Evolutionary conservation across 768 basidiomycete genomes (phyloP).

Genomic region (Suillus subalutaceus): DNA sequence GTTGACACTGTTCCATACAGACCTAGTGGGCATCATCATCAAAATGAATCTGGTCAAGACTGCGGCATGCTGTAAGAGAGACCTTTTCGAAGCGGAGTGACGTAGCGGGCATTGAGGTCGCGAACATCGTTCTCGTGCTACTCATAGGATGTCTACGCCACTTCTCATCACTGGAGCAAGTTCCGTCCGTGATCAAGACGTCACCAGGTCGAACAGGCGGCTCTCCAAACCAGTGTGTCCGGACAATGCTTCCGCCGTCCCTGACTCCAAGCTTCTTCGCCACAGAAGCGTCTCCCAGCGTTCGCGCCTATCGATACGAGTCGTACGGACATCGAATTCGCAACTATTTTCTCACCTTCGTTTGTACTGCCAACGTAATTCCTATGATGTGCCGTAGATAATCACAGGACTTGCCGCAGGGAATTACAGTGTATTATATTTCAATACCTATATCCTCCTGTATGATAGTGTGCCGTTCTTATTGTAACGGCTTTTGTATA

Average conservation of each 20-base stretch:
- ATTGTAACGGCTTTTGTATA: not conserved
- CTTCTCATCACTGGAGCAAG: slow-evolving; percentile 19
- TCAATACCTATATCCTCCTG: too few relatives aligned
- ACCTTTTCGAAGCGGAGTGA: slow-evolving; percentile 17
- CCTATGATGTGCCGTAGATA: too few relatives aligned
- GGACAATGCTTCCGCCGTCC: slow-evolving; percentile 5
- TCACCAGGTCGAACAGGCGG: not conserved
- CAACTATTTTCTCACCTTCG: slow-evolving; percentile 1
- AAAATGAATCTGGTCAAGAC: slow-evolving; percentile 7
- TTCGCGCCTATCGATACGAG: not conserved
- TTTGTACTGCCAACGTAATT: not conserved
- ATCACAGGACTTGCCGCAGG: not conserved
- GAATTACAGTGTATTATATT: too few relatives aligned
- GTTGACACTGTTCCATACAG: slow-evolving; percentile 2
- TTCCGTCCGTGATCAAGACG: not conserved
- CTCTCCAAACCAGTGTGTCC: not conserved
- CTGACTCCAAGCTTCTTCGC: not conserved
- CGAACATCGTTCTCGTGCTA: not conserved
- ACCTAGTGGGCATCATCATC: not conserved
- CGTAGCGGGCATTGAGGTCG: not conserved
- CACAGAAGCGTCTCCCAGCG: not conserved
- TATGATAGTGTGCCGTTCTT: not conserved
- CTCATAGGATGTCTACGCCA: slow-evolving; percentile 14
- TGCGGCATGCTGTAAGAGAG: slow-evolving; percentile 12
- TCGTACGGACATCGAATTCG: not conserved